Percentiles rank a stretch among this genome's conserved stretches.
These are phyloP conservation scores for Sordariomycetes sp. DNA, from an alignment of 2,329 filamentous ascomycete genomes.

Conservation along the genomic window DNA sequence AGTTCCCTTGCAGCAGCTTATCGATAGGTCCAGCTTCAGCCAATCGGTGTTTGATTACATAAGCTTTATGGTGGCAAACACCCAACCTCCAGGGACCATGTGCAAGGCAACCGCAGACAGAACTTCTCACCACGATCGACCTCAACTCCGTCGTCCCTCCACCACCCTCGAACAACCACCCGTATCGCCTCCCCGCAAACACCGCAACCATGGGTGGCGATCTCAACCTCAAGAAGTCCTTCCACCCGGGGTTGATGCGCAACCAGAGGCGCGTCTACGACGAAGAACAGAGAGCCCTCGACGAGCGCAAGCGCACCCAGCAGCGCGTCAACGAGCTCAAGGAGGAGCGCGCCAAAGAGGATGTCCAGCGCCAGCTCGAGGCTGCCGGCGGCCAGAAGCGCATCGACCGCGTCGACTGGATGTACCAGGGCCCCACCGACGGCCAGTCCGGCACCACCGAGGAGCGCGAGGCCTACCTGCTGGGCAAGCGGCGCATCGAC, in stretches of 20 bases:
- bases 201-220: slow-evolving; percentile 73
- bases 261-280: slow-evolving; percentile 78
- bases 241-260: slow-evolving; percentile 81
- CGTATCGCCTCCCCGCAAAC: not conserved
- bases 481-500: slow-evolving; percentile 90
- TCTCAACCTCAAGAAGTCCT: slow-evolving; percentile 90
- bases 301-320: slow-evolving; percentile 89
- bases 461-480: slow-evolving; percentile 85
- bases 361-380: slow-evolving; percentile 83
- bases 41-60: not conserved
- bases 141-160: not conserved
- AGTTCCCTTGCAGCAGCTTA: not conserved
- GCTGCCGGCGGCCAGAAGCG: slow-evolving; percentile 74
- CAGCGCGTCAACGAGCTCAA: slow-evolving; percentile 87
- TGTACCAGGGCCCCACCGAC: slow-evolving; percentile 82
- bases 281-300: slow-evolving; percentile 83
- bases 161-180: not conserved
- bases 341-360: slow-evolving; percentile 85
- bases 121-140: too few species aligned
- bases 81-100: not conserved
- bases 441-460: slow-evolving; percentile 69
- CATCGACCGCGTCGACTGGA: slow-evolving; percentile 86
- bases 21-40: not conserved
- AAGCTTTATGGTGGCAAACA: not conserved
- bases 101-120: not conserved